These are phyloP conservation scores for Stephania cephalantha DNA, from an alignment of 164 flowering plant species.

Conservation along the genomic window DNA sequence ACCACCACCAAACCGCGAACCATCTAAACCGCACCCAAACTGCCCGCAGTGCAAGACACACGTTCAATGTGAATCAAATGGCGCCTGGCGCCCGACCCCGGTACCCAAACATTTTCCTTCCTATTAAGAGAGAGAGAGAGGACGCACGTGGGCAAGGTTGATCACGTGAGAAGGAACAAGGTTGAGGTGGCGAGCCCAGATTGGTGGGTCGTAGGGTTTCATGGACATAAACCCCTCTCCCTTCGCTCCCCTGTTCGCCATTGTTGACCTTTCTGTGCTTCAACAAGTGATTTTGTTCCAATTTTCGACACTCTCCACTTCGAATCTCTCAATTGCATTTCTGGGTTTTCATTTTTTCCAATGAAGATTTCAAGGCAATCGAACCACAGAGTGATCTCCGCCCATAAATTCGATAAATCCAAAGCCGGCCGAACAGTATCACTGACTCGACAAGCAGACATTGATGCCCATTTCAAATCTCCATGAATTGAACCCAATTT, in stretches of 20 bases:
- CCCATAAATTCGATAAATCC: neutral
- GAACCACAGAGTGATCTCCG: neutral
- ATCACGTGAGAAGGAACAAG: conserved; percentile 58
- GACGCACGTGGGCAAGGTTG: conserved; percentile 65
- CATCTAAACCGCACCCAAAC: no score
- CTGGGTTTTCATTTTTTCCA: neutral
- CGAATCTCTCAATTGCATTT: neutral
- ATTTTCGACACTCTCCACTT: neutral
- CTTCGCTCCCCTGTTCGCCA: neutral
- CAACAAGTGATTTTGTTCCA: neutral
- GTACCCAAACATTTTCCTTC: no score
- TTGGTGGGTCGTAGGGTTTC: conserved; percentile 49
- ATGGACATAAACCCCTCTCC: conserved; percentile 1
- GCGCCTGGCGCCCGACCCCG: no score
- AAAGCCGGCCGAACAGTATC: neutral
- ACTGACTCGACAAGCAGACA: neutral
- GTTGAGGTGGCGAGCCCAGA: conserved; percentile 76
- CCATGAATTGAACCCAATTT: neutral
- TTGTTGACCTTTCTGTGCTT: neutral
- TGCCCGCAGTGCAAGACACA: no score
- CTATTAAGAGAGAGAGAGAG: no score
- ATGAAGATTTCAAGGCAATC: neutral
- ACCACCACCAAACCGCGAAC: no score
- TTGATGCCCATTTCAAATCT: neutral
- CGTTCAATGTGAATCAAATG: no score